Percentiles rank a stretch among this genome's conserved stretches.
Conservation (phyloP, 1,284 basidiomycete species). For the Ustilago tritici region DNA sequence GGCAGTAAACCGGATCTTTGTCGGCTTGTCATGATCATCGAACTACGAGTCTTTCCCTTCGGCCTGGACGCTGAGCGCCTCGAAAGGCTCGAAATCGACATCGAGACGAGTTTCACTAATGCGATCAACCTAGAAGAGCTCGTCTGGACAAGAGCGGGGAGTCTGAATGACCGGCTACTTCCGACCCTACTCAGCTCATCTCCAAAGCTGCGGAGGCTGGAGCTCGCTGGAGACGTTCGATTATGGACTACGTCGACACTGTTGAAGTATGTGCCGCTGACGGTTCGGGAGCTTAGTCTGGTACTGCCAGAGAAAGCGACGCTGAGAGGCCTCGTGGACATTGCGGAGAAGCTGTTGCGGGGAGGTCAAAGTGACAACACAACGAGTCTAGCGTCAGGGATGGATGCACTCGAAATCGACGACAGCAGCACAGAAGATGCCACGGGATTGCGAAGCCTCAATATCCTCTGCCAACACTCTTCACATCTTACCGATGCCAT, state of each 20-base stretch:
- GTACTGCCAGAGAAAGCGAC: conserved; percentile 48
- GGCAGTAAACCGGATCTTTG: conserved; percentile 43
- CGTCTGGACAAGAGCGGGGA: conserved; percentile 66
- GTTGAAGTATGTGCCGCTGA: conserved; percentile 30
- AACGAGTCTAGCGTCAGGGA: conserved; percentile 2
- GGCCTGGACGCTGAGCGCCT: conserved; percentile 60
- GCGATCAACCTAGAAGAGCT: conserved; percentile 52
- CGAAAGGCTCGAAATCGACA: conserved; percentile 59
- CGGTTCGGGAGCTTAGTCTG: conserved; percentile 36
- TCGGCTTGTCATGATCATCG: conserved; percentile 52
- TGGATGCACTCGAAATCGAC: conserved; percentile 6
- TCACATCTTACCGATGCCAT: conserved; percentile 54
- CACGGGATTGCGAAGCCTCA: conserved; percentile 43
- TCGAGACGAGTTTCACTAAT: conserved; percentile 43
- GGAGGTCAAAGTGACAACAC: background rate
- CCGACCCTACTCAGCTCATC: conserved; percentile 40
- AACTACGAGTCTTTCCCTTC: conserved; percentile 65
- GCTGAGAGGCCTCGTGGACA: conserved; percentile 34
- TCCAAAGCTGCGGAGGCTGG: conserved; percentile 42
- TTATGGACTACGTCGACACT: conserved; percentile 57
- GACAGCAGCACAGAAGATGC: background rate
- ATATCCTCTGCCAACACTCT: conserved; percentile 55
- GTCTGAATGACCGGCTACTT: conserved; percentile 61
- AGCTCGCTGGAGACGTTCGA: conserved; percentile 62
- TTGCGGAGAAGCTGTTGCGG: conserved; percentile 35